Evolutionary conservation across 768 basidiomycete genomes (phyloP), one percentile per base, ranked within the genome.

Genomic region (Pisolithus tinctorius): DNA sequence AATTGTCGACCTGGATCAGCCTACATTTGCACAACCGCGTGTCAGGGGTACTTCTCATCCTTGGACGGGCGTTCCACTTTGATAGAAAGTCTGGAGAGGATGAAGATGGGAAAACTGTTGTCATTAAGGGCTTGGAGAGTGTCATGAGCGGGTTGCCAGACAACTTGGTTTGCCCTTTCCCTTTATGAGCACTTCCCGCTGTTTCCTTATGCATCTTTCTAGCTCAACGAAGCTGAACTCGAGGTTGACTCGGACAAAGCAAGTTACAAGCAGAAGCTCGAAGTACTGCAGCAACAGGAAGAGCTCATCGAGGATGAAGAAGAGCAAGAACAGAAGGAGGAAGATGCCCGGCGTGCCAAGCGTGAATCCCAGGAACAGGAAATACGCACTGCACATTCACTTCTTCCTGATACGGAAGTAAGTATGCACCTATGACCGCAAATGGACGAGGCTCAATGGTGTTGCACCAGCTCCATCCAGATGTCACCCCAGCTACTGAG

Each of bases 241-340:
- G 90, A 94, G 68, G 95, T 98, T 23, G 90, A 93, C 58, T 89
- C 86, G 23, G 94, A 95, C 38, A 86, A 86, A 47, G 92, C 93
- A 20, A 91, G 84, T 61, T 97, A 96, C 79, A 95, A 96, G 75
- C 91, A 98, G 75, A 96, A 95, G 70, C 80, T 99, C 50, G 96
- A 98, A 56, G 95, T 99, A 25, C 73, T 99, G 64, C 92, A 96
- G 60, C 91, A 99, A 61, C 96, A 99, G 69, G 91, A 99, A 65
- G 96, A 99, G 67, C 90, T 99, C 55, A 99, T 99, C 64, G 94
- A 99, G 64, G 96, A 99, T 67, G 96, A 99, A 70, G 83, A 93
- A 57, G 96, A 97, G 66, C 96, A 99, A 69, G 96, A 99, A 56
- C 86, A 94, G 69, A 88, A 93, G 71, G 91, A 92, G 66, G 88